Evolutionary conservation across 352 stramenopile genomes (phyloP).

Genomic region (Phytophthora ohioensis): DNA sequence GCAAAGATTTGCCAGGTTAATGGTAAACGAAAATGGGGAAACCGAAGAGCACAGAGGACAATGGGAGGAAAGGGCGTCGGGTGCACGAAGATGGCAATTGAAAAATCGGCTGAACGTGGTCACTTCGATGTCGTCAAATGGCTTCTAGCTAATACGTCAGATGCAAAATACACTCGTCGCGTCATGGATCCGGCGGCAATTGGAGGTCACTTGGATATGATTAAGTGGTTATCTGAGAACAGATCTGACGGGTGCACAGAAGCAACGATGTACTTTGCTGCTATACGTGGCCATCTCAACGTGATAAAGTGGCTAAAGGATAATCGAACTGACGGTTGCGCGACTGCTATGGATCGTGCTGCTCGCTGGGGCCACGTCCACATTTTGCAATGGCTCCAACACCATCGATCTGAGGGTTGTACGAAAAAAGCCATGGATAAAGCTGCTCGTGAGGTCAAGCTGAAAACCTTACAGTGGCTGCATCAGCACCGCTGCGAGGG

Average conservation of each 20-base stretch:
- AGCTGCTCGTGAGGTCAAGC: too few relatives aligned
- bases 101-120: not conserved
- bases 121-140: not conserved
- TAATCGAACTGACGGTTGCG: not conserved
- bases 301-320: not conserved
- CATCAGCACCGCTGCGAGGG: too few relatives aligned
- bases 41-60: too few relatives aligned
- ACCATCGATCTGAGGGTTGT: too few relatives aligned
- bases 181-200: not conserved
- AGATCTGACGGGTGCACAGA: not conserved
- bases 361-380: not conserved
- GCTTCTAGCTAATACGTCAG: not conserved
- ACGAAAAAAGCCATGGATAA: too few relatives aligned
- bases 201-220: not conserved
- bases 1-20: too few relatives aligned
- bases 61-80: too few relatives aligned
- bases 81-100: not conserved
- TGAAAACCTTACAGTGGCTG: too few relatives aligned
- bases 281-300: not conserved
- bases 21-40: too few relatives aligned
- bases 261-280: not conserved
- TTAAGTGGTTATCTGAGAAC: not conserved
- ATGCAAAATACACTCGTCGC: not conserved
- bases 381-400: too few relatives aligned
- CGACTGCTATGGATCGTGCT: not conserved